A percentile compares a stretch with the other conserved stretches of the same genome.
Evolutionary conservation across 331 rosid species (phyloP).

Genomic region (Malus hybrid): DNA sequence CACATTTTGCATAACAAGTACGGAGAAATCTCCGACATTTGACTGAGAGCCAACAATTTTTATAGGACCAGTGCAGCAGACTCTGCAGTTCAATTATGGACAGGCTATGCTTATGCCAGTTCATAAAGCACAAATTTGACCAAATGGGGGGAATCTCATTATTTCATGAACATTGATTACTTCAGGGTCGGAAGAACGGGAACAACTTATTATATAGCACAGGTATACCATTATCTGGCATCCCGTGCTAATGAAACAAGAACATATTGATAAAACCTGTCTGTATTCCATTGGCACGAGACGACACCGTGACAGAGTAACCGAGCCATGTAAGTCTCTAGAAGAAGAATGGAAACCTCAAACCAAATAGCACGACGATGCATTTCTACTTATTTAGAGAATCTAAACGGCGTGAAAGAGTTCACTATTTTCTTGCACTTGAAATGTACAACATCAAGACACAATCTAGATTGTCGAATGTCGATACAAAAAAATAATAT

Average conservation of each 20-base stretch:
- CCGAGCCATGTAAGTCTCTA: no score
- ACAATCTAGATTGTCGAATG: not conserved
- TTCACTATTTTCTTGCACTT: slow-evolving; percentile 17
- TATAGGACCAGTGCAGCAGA: not conserved
- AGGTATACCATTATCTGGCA: not conserved
- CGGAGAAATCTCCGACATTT: not conserved
- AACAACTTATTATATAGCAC: not conserved
- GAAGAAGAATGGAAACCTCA: no score
- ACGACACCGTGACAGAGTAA: no score
- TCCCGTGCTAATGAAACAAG: no score
- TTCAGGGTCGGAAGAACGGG: not conserved
- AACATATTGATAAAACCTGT: no score
- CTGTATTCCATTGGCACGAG: not conserved
- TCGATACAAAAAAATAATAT: slow-evolving; percentile 15
- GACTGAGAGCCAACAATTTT: not conserved
- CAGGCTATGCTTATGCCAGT: not conserved
- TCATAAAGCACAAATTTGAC: not conserved
- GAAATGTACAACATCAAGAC: slow-evolving; percentile 35
- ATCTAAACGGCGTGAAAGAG: not conserved
- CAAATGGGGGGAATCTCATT: not conserved
- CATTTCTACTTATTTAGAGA: not conserved
- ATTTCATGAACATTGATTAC: not conserved
- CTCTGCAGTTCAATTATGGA: not conserved
- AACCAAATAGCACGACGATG: no score
- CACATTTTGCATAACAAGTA: no score